Percentiles rank a stretch among this genome's conserved stretches.
phyloP scores from a whole-genome alignment of 176 grass and related monocot species.

The Bonia amplexicaulis region DNA sequence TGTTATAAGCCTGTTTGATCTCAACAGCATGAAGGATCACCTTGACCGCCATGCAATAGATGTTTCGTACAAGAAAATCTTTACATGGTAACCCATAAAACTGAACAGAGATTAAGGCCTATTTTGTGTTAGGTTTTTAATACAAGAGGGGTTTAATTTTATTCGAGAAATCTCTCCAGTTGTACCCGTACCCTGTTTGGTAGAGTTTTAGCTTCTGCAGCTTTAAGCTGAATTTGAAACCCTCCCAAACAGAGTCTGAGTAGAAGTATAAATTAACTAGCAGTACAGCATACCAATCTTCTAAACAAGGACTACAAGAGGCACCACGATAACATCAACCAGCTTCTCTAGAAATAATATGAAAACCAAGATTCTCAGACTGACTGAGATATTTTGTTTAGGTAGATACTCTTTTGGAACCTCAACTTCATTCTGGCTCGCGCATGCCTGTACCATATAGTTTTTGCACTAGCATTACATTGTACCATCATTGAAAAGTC shows the following conservation, averaged over 20 bases:
- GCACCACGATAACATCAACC: background rate
- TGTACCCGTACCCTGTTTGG: background rate
- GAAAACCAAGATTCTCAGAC: background rate
- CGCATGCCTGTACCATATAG: background rate
- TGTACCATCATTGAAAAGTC: background rate
- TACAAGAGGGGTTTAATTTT: background rate
- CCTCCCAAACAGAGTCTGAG: background rate
- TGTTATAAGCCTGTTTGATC: conserved; percentile 13
- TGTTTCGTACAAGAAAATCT: conserved; percentile 11
- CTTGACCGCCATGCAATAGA: background rate
- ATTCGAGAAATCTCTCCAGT: background rate
- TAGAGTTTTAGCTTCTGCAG: background rate
- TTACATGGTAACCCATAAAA: background rate
- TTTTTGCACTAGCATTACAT: background rate
- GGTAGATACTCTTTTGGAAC: background rate
- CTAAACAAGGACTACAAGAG: conserved; percentile 2
- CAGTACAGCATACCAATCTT: background rate
- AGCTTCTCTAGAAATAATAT: background rate
- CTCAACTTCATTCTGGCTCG: background rate
- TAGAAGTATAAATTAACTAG: background rate
- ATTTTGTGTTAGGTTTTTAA: background rate
- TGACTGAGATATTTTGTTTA: background rate
- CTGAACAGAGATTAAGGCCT: background rate
- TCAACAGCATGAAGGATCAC: background rate
- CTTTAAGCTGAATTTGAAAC: background rate